These are phyloP conservation scores for Logfia minima DNA, from an alignment of 129 eudicot genomes.

Conservation along the genomic window DNA sequence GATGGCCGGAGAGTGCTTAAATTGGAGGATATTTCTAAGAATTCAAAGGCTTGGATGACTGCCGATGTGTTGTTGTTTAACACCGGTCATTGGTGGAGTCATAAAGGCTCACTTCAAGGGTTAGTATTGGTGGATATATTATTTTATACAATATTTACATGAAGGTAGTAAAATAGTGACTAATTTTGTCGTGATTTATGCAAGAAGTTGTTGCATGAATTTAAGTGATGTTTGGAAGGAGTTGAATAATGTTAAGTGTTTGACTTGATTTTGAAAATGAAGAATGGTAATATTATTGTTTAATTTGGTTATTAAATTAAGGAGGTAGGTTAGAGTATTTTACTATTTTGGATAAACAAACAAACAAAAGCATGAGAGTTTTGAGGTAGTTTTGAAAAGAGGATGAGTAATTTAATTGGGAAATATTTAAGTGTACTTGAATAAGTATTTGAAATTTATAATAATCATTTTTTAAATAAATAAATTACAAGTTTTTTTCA, in stretches of 20 bases:
- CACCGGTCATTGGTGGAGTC: constrained; percentile 99
- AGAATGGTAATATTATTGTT: neutral
- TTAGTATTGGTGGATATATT: constrained; percentile 8
- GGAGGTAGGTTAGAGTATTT: too few relatives aligned
- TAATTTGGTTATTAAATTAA: too few relatives aligned
- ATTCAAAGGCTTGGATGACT: constrained; percentile 59
- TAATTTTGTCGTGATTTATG: neutral
- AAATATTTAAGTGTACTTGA: too few relatives aligned
- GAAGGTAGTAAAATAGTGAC: neutral
- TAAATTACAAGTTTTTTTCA: too few relatives aligned
- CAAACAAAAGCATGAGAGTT: too few relatives aligned
- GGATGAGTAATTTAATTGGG: too few relatives aligned
- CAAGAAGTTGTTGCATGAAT: constrained; percentile 9
- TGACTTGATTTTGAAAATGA: neutral
- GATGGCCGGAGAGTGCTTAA: constrained; percentile 72
- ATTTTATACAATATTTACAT: neutral
- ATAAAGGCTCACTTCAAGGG: constrained; percentile 87
- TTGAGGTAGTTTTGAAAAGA: too few relatives aligned
- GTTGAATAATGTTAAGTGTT: neutral
- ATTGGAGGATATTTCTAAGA: constrained; percentile 71
- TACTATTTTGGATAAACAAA: too few relatives aligned
- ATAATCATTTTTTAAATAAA: too few relatives aligned
- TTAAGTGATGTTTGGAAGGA: neutral
- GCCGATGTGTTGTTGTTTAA: constrained; percentile 80
- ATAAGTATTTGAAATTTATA: too few relatives aligned